Evolutionary conservation across 140 eudicot species (phyloP).

Genomic region (Erigeron philadelphicus): DNA sequence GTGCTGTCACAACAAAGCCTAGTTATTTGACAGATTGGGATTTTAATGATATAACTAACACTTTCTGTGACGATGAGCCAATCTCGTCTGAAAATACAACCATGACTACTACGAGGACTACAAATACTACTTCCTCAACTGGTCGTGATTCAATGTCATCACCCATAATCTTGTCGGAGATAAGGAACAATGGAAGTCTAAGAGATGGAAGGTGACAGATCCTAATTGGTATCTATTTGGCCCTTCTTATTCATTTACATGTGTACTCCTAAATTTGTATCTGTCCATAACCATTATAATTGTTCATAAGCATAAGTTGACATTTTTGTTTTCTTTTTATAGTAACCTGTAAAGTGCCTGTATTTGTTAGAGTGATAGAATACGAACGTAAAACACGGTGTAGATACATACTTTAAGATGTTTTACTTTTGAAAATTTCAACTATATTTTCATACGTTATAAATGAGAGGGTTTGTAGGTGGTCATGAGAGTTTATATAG

Average conservation of each 20-base stretch:
- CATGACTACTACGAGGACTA: slow-evolving; percentile 9
- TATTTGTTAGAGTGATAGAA: neutral
- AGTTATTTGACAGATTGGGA: slow-evolving; percentile 49
- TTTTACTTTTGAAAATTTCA: no score
- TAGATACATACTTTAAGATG: neutral
- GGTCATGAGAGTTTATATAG: neutral
- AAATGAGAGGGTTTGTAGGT: no score
- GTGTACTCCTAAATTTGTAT: neutral
- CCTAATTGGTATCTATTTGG: neutral
- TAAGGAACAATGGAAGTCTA: slow-evolving; percentile 23
- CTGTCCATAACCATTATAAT: slow-evolving; percentile 14
- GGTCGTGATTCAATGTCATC: slow-evolving; percentile 28
- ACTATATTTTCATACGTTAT: no score
- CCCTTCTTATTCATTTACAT: neutral
- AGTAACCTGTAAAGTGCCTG: neutral
- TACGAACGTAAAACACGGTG: neutral
- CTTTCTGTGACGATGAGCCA: slow-evolving; percentile 26
- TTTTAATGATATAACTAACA: slow-evolving; percentile 40
- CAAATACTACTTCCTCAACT: slow-evolving; percentile 29
- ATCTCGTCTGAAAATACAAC: slow-evolving; percentile 18
- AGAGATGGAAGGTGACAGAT: slow-evolving; percentile 34
- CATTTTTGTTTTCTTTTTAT: slow-evolving; percentile 1
- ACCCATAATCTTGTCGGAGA: slow-evolving; percentile 25
- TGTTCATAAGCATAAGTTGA: slow-evolving; percentile 10
- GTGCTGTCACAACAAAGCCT: slow-evolving; percentile 37